These are phyloP conservation scores for Backusella luteola DNA, from an alignment of 192 early-diverging fungal genomes.

Conservation along the genomic window DNA sequence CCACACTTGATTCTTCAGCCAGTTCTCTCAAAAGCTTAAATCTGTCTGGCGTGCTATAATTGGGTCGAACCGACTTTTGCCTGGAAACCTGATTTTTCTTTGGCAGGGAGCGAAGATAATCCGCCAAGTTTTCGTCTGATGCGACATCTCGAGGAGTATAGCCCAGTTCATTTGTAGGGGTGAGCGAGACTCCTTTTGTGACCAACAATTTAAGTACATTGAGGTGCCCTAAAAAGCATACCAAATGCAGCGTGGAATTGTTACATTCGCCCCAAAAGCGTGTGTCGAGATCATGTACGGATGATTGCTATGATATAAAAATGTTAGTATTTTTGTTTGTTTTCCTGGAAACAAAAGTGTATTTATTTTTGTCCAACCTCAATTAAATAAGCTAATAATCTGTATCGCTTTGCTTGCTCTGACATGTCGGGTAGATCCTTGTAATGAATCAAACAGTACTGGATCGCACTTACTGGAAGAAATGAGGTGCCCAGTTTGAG, in stretches of 20 bases:
- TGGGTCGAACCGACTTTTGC: slow-evolving; percentile 11
- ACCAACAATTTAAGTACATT: slow-evolving; percentile 19
- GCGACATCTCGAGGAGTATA: slow-evolving; percentile 17
- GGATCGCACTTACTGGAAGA: slow-evolving; percentile 13
- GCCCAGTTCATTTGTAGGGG: slow-evolving; percentile 18
- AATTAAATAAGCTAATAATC: slow-evolving; percentile 15
- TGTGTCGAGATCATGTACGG: slow-evolving; percentile 16
- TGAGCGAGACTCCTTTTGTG: slow-evolving; percentile 2
- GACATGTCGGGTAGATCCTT: background rate
- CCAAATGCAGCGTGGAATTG: slow-evolving; percentile 30
- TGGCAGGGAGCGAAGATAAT: background rate
- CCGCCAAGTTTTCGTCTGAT: background rate
- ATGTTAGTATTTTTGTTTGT: background rate
- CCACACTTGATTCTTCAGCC: slow-evolving; percentile 23
- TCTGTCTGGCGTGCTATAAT: slow-evolving; percentile 26
- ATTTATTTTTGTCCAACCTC: slow-evolving; percentile 12
- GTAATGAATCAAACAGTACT: slow-evolving; percentile 15
- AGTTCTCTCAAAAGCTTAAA: slow-evolving; percentile 25
- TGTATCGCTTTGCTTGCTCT: background rate
- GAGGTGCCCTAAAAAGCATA: slow-evolving; percentile 16
- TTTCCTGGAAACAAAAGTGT: too few species aligned
- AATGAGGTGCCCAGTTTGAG: slow-evolving; percentile 12
- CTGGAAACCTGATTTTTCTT: background rate
- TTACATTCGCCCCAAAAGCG: slow-evolving; percentile 22
- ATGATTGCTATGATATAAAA: slow-evolving; percentile 4